A percentile compares a stretch with the other conserved stretches of the same genome.
phyloP scores from a whole-genome alignment of 176 grass and related monocot species.

The Carex littledalei region DNA sequence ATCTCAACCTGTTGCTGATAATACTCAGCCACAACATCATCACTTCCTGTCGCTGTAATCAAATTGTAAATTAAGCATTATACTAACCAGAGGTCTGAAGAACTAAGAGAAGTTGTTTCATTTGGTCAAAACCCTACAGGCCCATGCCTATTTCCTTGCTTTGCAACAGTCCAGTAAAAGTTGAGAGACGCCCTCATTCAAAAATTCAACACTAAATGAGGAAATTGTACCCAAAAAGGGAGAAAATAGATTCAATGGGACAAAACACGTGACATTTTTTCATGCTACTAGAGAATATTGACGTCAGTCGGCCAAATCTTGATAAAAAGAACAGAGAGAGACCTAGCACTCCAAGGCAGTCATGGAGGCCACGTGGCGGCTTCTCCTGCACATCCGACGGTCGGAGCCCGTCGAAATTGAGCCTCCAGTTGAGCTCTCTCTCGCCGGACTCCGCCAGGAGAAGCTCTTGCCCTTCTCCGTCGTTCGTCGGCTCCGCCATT shows the following conservation, averaged over 20 bases:
- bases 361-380: conserved; percentile 41
- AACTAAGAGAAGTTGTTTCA: background rate
- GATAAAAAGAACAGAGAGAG: background rate
- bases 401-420: conserved; percentile 56
- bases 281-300: background rate
- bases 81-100: background rate
- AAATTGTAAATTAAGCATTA: background rate
- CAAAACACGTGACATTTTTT: background rate
- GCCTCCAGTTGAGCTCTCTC: conserved; percentile 40
- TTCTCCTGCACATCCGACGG: conserved; percentile 34
- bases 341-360: conserved; percentile 69
- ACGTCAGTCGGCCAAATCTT: background rate
- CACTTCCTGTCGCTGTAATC: conserved; percentile 34
- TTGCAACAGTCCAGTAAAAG: background rate
- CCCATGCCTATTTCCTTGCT: background rate
- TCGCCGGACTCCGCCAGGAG: conserved; percentile 29
- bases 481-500: conserved; percentile 10
- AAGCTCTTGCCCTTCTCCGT: conserved; percentile 46
- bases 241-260: background rate
- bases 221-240: background rate
- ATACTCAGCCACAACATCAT: conserved; percentile 83
- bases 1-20: conserved; percentile 97
- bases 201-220: background rate
- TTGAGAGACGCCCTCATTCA: background rate
- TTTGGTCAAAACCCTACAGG: background rate